A percentile compares a stretch with the other conserved stretches of the same genome.
These are phyloP conservation scores for Barnettozyma sucrosica DNA, from an alignment of 805 yeast species.

Conservation along the genomic window DNA sequence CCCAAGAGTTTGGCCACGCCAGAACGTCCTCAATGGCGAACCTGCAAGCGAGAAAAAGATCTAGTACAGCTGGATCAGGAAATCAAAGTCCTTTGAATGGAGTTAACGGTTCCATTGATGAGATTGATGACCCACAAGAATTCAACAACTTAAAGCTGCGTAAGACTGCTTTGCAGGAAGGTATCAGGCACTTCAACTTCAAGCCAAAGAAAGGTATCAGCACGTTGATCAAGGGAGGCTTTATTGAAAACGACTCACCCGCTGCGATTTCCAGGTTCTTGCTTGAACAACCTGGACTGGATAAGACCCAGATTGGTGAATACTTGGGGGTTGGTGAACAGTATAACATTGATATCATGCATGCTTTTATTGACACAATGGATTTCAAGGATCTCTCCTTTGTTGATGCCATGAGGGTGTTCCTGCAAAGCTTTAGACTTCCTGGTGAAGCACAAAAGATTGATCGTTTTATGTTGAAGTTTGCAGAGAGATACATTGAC, in stretches of 20 bases:
- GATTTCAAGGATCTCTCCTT: constrained; percentile 65
- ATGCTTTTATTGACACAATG: constrained; percentile 85
- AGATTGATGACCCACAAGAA: constrained; percentile 69
- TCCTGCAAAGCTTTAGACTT: constrained; percentile 81
- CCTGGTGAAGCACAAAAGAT: constrained; percentile 99
- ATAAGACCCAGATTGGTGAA: constrained; percentile 83
- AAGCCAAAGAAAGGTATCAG: constrained; percentile 79
- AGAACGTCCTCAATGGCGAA: constrained; percentile 15
- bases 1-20: constrained; percentile 20
- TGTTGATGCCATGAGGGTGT: constrained; percentile 79
- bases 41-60: constrained; percentile 22
- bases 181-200: constrained; percentile 72
- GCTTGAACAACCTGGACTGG: constrained; percentile 68
- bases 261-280: constrained; percentile 69
- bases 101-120: constrained; percentile 24
- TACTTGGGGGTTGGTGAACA: constrained; percentile 86
- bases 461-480: constrained; percentile 93
- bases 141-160: constrained; percentile 80
- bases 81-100: constrained; percentile 8
- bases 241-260: constrained; percentile 59
- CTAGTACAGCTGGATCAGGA: constrained; percentile 24
- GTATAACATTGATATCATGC: constrained; percentile 77
- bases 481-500: constrained; percentile 85
- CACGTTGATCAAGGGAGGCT: constrained; percentile 53
- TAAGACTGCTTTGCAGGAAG: constrained; percentile 75